Percentiles rank a stretch among this genome's conserved stretches.
Evolutionary conservation across 2,329 filamentous ascomycete genomes (phyloP).

Genomic region (Fusarium camptoceras): DNA sequence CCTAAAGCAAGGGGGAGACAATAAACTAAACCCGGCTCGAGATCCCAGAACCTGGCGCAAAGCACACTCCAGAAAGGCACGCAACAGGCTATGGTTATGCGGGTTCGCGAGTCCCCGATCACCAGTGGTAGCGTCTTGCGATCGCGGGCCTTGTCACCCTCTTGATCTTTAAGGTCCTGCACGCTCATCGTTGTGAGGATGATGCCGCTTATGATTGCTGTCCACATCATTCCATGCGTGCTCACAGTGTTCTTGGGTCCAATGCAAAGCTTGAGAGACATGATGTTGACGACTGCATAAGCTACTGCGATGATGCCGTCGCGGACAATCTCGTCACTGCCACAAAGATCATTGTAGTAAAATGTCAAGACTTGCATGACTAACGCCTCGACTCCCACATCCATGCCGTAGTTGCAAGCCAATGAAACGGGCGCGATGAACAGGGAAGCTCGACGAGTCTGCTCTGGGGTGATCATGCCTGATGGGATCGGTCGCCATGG

Average conservation of each 20-base stretch:
- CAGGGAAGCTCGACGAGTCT: not conserved
- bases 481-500: not conserved
- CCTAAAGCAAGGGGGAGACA: not conserved
- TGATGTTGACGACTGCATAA: not conserved
- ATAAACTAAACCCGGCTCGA: rapidly evolving
- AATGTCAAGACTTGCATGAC: not conserved
- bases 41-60: rapidly evolving
- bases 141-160: not conserved
- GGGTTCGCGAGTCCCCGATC: not conserved
- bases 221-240: not conserved
- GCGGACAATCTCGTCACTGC: not conserved
- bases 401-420: not conserved
- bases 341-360: not conserved
- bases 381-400: rapidly evolving
- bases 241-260: not conserved
- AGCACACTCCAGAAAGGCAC: not conserved
- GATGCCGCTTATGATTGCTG: not conserved
- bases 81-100: not conserved
- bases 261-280: not conserved
- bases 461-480: not conserved
- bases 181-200: not conserved
- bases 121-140: not conserved
- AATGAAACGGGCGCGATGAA: not conserved
- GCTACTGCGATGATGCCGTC: not conserved
- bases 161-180: not conserved